phyloP scores from a whole-genome alignment of 306 rosid genomes.

The Arachis hypogaea region DNA sequence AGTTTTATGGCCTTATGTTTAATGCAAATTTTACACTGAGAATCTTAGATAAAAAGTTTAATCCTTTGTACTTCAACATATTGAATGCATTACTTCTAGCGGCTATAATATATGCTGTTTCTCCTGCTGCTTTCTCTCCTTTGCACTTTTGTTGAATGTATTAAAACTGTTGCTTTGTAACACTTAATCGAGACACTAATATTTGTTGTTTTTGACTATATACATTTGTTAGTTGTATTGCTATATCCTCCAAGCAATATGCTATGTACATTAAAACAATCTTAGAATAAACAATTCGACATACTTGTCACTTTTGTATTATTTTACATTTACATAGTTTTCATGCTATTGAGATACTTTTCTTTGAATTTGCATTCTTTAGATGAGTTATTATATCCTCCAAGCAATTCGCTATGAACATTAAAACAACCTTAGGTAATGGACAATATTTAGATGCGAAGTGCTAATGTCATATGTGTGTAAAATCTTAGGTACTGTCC shows the following conservation, averaged over 20 bases:
- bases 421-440: neutral
- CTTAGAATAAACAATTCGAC: constrained; percentile 19
- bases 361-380: neutral
- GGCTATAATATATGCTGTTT: neutral
- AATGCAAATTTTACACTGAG: neutral
- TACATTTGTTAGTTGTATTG: constrained; percentile 5
- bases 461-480: constrained; percentile 22
- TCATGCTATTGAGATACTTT: neutral
- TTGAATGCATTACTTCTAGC: neutral
- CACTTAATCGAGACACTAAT: neutral
- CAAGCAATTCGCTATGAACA: no score
- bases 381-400: no score
- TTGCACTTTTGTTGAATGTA: neutral
- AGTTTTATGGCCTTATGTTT: constrained; percentile 16
- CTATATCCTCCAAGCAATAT: constrained; percentile 7
- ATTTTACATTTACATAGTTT: neutral
- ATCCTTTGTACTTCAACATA: neutral
- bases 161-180: neutral
- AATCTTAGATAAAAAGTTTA: neutral
- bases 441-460: constrained; percentile 16
- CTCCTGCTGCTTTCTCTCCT: neutral
- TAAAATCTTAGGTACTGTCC: constrained; percentile 79
- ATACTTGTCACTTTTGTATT: constrained; percentile 25
- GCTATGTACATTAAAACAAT: neutral
- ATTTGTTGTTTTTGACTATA: neutral